Evolutionary conservation across 1,139 yeast species (phyloP), one percentile per base, ranked within the genome.

Genomic region (Diutina ranongensis): DNA sequence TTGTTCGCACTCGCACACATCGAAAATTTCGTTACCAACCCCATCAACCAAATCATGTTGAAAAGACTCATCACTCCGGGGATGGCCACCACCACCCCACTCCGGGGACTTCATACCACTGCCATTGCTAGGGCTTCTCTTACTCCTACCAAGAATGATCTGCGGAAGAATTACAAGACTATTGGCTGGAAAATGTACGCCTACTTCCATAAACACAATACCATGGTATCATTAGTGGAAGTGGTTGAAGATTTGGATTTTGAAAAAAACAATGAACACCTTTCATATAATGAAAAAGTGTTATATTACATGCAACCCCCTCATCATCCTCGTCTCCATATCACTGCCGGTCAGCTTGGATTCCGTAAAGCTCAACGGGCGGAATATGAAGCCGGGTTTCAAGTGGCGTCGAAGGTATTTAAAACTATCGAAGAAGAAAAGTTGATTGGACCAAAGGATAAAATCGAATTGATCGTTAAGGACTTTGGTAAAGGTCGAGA

Each of bases 341-440:
- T 85, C 46, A 72, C 83, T 22, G 82, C 89, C 0, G 94, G 94
- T 46, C 76, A 74, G 57, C 65, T 83, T 49, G 94, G 94, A 5
- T 83, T 83, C 63, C 74, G 85, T 57, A 82, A 83, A 58, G 76
- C 85, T 9, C 84, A 83, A 49, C 75, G 96, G 64, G 86, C 94
- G 46, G 95, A 88, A 61, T 86, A 86, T 58, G 98, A 89, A 64
- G 97, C 96, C 1, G 85, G 83, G n/a, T 88, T 83, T 69, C 96
- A 88, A 60, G 84, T 92, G 12, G 71, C 88, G 20, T 68, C 88
- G 8, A 76, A 77, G 52, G 72, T 85, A 68, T 87, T 89, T 63
- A 74, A 80, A 52, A 63, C 74, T 51, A 84, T 89, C 56, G 78
- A 80, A 56, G 81, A 78, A 52, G 71, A 71, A 52, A 74, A 73